Base-by-base conservation (phyloP, 2,329 filamentous ascomycete species). In the Venturia pyrina region DNA sequence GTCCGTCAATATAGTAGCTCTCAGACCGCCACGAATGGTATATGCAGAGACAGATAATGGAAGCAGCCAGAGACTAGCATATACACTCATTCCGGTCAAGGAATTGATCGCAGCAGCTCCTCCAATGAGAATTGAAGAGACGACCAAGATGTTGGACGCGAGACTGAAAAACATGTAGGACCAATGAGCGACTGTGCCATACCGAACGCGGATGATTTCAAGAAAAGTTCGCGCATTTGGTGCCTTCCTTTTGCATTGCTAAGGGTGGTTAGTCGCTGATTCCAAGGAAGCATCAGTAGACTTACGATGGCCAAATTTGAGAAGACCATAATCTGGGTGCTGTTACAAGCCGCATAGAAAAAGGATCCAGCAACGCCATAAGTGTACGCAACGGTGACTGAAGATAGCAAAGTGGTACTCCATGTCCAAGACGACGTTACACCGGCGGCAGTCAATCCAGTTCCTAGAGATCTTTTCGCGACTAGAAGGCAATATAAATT, bases 341-440 rank as follows among this genome's bases (percentile, higher is more conserved):
- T 79, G 4, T 76, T 77, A 37, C 76, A 76, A n/a, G 77, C 77
- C 13, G 65, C 65, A 34, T 64, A 66, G 28, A 65, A 65, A 21
- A 53, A 65, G 8, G 63, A 48, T 0, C 76, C 77, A 57, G 72
- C 74, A 59, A 79, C 75, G 7, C 78, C 77, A 69, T 79, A 79
- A 4, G 68, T 69, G 65, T 79, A 79, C 0, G 76, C 77, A 67
- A 79, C 76, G 3, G 77, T 78, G 17, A 72, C 76, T 7, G 75
- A 77, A 8, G 75, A 76, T 3, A 62, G 28, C 19, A 75, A 63
- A 11, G 80, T 82, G 5, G 80, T 77, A 34, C 76, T 76, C 78
- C 78, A 81, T 5, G 79, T 82, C 80, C 80, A 82, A 2, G 79
- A 79, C 5, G 76, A 79, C 13, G 82, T 79, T 63, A 82, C 78